phyloP scores from a whole-genome alignment of 108 stramenopile species.

The Nitzschia sp. region DNA sequence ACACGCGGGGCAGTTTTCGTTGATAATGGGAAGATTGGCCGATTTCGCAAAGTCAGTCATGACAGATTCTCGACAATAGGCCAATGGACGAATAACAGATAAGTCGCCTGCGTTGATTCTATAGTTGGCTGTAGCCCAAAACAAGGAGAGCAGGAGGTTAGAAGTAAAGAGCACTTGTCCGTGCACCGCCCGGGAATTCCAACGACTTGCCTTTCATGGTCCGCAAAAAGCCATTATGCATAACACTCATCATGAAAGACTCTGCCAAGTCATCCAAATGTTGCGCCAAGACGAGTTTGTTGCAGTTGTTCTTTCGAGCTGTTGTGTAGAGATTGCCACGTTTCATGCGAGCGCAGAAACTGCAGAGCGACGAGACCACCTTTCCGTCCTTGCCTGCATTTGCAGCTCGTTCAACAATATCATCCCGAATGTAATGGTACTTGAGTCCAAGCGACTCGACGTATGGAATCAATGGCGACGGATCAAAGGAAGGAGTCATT shows the following conservation, averaged over 20 bases:
- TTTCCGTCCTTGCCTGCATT: slow-evolving; percentile 87
- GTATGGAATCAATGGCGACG: slow-evolving; percentile 95
- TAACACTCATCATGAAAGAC: slow-evolving; percentile 96
- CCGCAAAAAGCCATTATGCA: slow-evolving; percentile 97
- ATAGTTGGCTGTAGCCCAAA: slow-evolving; percentile 76
- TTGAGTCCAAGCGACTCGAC: slow-evolving; percentile 93
- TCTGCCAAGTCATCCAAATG: slow-evolving; percentile 98
- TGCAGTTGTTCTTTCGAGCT: slow-evolving; percentile 90
- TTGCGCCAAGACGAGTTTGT: slow-evolving; percentile 96
- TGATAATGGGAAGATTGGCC: slow-evolving; percentile 93
- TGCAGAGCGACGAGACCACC: slow-evolving; percentile 87
- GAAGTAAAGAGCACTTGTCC: too few species aligned
- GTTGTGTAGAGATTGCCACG: slow-evolving; percentile 95
- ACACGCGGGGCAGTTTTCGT: slow-evolving; percentile 99
- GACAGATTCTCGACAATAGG: slow-evolving; percentile 91
- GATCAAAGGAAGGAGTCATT: slow-evolving; percentile 96
- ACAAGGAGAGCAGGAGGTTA: too few species aligned
- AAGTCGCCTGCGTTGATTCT: slow-evolving; percentile 91
- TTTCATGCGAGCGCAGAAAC: slow-evolving; percentile 98
- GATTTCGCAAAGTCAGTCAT: slow-evolving; percentile 91
- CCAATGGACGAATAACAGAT: slow-evolving; percentile 95
- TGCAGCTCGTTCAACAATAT: slow-evolving; percentile 89
- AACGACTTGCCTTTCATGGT: slow-evolving; percentile 53
- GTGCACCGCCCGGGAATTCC: too few species aligned
- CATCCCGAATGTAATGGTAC: slow-evolving; percentile 95